phyloP scores from a whole-genome alignment of 2,329 filamentous ascomycete genomes.

The Talaromyces amestolkiae region DNA sequence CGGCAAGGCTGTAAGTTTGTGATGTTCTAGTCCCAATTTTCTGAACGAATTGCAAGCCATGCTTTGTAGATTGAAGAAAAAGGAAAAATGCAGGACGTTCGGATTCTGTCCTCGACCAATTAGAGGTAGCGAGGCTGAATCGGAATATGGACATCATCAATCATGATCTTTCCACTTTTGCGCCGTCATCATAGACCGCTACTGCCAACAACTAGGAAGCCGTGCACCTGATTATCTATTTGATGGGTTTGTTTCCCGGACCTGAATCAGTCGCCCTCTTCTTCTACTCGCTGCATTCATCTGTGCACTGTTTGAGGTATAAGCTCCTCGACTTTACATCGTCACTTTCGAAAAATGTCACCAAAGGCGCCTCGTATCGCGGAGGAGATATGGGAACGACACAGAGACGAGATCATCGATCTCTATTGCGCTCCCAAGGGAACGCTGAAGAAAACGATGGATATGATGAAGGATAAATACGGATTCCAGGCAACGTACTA shows the following conservation, averaged over 20 bases:
- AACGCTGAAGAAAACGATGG: constrained; percentile 10
- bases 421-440: constrained; percentile 6
- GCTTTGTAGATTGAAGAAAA: neutral
- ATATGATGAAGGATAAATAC: constrained; percentile 5
- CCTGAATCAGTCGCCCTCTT: neutral
- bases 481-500: constrained; percentile 13
- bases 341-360: neutral
- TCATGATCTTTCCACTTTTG: neutral
- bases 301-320: no score
- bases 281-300: neutral
- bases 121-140: constrained; percentile 8
- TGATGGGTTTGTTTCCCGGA: no score
- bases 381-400: neutral
- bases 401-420: constrained; percentile 7
- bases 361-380: neutral
- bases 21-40: neutral
- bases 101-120: constrained; percentile 1
- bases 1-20: neutral
- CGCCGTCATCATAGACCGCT: neutral
- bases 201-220: neutral
- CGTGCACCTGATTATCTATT: no score
- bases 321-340: no score
- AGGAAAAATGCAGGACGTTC: neutral
- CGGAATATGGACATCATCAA: constrained; percentile 1
- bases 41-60: neutral